Percentiles rank a stretch among this genome's conserved stretches.
Conservation (phyloP, 2,329 filamentous ascomycete species). For the Coniella lustricola region DNA sequence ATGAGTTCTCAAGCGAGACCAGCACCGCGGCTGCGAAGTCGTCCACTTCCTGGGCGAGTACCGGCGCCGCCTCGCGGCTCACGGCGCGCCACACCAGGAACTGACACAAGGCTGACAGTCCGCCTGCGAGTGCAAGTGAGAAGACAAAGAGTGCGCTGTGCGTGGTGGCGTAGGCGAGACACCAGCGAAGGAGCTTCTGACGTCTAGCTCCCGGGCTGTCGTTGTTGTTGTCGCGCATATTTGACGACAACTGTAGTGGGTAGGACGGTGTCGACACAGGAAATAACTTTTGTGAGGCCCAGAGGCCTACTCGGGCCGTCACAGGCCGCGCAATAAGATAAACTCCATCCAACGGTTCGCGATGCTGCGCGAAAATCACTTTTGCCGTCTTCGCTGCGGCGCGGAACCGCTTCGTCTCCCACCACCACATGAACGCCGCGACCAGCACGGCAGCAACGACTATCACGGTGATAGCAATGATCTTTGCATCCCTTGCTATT, state of each 20-base stretch:
- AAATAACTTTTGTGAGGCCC: conserved; percentile 56
- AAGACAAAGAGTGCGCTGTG: conserved; percentile 79
- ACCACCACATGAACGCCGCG: conserved; percentile 71
- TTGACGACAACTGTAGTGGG: too few relatives aligned
- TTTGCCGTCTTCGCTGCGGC: conserved; percentile 55
- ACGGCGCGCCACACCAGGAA: conserved; percentile 68
- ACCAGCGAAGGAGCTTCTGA: conserved; percentile 73
- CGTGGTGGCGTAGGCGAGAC: conserved; percentile 80
- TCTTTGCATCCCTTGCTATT: conserved; percentile 61
- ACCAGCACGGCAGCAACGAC: conserved; percentile 60
- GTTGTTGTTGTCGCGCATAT: too few relatives aligned
- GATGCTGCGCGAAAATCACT: conserved; percentile 56
- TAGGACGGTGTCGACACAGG: too few relatives aligned
- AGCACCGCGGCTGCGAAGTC: conserved; percentile 76
- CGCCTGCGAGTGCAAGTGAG: conserved; percentile 71
- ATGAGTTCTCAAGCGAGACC: conserved; percentile 62
- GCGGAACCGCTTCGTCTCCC: conserved; percentile 72
- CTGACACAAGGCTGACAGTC: conserved; percentile 78
- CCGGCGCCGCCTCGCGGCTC: conserved; percentile 63
- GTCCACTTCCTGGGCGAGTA: conserved; percentile 65
- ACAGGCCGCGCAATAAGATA: conserved; percentile 81
- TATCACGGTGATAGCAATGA: conserved; percentile 70
- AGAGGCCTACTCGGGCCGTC: conserved; percentile 66
- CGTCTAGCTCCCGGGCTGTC: conserved; percentile 35
- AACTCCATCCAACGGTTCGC: conserved; percentile 79